Evolutionary conservation across 2,329 filamentous ascomycete genomes (phyloP).

Genomic region (Alternaria hordeiaustralica): DNA sequence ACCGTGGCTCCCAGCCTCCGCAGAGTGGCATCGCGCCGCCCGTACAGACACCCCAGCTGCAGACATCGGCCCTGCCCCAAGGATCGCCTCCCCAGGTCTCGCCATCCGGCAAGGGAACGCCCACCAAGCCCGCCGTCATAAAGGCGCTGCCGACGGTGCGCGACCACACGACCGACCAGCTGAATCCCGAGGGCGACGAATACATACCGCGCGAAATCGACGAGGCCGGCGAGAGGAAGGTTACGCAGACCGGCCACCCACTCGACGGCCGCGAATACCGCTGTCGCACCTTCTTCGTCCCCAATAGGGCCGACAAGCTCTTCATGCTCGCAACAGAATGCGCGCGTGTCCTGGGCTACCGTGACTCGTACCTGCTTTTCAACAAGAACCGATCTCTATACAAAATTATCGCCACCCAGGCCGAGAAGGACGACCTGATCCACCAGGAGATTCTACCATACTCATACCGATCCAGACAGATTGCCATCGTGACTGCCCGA

Average conservation of each 20-base stretch:
- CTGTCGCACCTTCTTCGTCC: slow-evolving; percentile 91
- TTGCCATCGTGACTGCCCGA: slow-evolving; percentile 94
- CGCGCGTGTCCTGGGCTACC: slow-evolving; percentile 88
- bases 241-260: slow-evolving; percentile 80
- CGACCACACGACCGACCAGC: slow-evolving; percentile 96
- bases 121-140: slow-evolving; percentile 77
- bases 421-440: slow-evolving; percentile 96
- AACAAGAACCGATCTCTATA: slow-evolving; percentile 97
- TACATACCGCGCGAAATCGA: slow-evolving; percentile 94
- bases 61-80: slow-evolving; percentile 56
- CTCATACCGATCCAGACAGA: slow-evolving; percentile 97
- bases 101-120: slow-evolving; percentile 74
- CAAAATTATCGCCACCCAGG: slow-evolving; percentile 96
- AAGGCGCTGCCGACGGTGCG: slow-evolving; percentile 95
- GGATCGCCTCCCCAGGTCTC: slow-evolving; percentile 65
- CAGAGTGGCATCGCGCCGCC: slow-evolving; percentile 56
- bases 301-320: slow-evolving; percentile 87
- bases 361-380: slow-evolving; percentile 97
- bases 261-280: slow-evolving; percentile 85
- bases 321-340: slow-evolving; percentile 99
- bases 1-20: slow-evolving; percentile 58
- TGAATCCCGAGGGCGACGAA: slow-evolving; percentile 87
- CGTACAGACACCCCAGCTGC: slow-evolving; percentile 63
- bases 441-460: slow-evolving; percentile 94
- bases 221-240: slow-evolving; percentile 93